Conservation (phyloP, 2,329 filamentous ascomycete genomes). For the Parasarocladium wereldwijsianum region DNA sequence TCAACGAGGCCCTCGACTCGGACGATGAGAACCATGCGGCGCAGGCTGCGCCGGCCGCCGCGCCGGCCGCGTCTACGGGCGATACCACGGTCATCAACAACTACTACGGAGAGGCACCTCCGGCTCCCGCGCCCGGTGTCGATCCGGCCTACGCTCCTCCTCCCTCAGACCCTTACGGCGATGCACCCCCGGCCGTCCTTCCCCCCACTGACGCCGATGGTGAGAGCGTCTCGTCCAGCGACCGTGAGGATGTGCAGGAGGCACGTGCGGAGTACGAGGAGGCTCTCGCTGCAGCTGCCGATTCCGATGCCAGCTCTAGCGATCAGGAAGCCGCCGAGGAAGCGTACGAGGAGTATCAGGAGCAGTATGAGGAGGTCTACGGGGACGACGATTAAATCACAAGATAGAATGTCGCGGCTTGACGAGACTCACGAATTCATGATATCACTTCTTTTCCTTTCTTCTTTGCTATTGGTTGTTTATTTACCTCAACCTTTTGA, state of each 20-base stretch:
- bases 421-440: too few relatives aligned
- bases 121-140: conserved; percentile 3
- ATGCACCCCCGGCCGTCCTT: conserved; percentile 19
- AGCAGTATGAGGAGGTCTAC: conserved; percentile 31
- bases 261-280: conserved; percentile 29
- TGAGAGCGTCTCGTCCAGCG: conserved; percentile 24
- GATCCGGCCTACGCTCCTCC: conserved; percentile 4
- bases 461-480: too few relatives aligned
- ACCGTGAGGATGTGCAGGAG: conserved; percentile 25
- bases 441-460: too few relatives aligned
- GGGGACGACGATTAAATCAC: conserved; percentile 12
- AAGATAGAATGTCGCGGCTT: too few relatives aligned
- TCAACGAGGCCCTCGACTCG: conserved; percentile 35
- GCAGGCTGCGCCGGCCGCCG: conserved; percentile 8
- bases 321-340: conserved; percentile 37
- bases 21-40: conserved; percentile 8
- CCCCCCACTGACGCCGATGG: conserved; percentile 25
- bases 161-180: conserved; percentile 5
- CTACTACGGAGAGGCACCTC: too few relatives aligned
- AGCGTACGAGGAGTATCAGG: conserved; percentile 32
- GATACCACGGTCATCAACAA: too few relatives aligned
- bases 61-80: conserved; percentile 6
- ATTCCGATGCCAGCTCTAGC: conserved; percentile 33
- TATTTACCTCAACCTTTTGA: too few relatives aligned
- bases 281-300: conserved; percentile 20